phyloP scores from a whole-genome alignment of 2,329 filamentous ascomycete species.

The Colletotrichum horii region DNA sequence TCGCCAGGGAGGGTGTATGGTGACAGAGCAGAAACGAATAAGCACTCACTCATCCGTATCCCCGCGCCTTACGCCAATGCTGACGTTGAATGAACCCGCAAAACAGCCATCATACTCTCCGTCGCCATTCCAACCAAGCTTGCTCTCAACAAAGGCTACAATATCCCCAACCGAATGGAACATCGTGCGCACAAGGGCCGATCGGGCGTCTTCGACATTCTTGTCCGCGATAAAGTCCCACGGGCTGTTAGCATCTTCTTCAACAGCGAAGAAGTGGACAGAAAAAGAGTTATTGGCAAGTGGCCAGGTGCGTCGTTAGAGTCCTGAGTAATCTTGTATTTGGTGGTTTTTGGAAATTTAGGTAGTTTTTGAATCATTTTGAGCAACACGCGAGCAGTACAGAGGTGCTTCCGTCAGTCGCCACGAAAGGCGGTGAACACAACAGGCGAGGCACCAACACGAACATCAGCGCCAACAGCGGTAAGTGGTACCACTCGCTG shows the following conservation, averaged over 20 bases:
- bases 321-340: too few species aligned
- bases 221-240: not conserved
- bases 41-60: slow-evolving; percentile 26
- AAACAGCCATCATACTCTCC: slow-evolving; percentile 28
- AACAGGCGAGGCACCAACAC: too few species aligned
- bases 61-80: slow-evolving; percentile 26
- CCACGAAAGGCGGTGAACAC: too few species aligned
- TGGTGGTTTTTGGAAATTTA: too few species aligned
- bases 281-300: too few species aligned
- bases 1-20: slow-evolving; percentile 22
- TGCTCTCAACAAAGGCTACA: slow-evolving; percentile 24
- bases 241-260: not conserved
- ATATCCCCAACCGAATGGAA: not conserved
- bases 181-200: not conserved
- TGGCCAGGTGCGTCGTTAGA: too few species aligned
- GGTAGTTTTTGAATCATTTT: too few species aligned
- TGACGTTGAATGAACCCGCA: slow-evolving; percentile 33
- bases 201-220: not conserved
- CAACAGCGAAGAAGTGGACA: too few species aligned
- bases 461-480: too few species aligned
- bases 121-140: slow-evolving; percentile 14
- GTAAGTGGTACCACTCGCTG: too few species aligned
- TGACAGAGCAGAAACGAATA: slow-evolving; percentile 31
- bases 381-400: too few species aligned
- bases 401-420: too few species aligned